phyloP scores from a whole-genome alignment of 2,329 filamentous ascomycete species.

The Colletotrichum zoysiae region DNA sequence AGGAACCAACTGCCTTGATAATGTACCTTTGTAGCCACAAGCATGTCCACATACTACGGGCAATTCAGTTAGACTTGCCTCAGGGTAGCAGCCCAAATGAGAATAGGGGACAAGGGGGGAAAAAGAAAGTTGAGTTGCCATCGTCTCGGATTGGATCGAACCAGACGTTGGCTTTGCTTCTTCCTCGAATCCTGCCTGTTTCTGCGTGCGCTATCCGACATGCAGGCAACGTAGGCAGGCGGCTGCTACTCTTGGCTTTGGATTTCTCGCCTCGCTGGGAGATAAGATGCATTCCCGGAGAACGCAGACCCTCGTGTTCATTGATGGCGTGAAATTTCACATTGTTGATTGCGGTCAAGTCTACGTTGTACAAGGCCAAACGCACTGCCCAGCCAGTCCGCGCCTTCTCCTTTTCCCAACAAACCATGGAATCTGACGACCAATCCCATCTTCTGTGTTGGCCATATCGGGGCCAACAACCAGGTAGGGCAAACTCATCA shows the following conservation, averaged over 20 bases:
- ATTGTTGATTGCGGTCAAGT: neutral
- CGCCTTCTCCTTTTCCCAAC: neutral
- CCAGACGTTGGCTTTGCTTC: neutral
- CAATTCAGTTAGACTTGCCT: neutral
- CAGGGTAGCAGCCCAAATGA: neutral
- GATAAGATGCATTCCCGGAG: neutral
- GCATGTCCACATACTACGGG: neutral
- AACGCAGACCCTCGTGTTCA: neutral
- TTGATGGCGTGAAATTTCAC: neutral
- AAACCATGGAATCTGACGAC: neutral
- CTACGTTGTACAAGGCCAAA: neutral
- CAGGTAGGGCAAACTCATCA: constrained; percentile 3
- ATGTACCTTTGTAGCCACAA: no score
- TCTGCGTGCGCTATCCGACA: constrained; percentile 8
- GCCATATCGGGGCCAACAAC: neutral
- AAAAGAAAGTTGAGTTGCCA: constrained; percentile 14
- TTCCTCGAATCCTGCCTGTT: neutral
- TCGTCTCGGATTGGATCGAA: constrained; percentile 25
- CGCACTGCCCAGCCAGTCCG: constrained; percentile 19
- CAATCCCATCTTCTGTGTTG: neutral
- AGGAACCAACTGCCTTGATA: no score
- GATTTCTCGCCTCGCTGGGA: neutral
- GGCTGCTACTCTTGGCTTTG: neutral
- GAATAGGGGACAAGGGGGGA: neutral
- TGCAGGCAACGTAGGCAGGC: neutral